These are phyloP conservation scores for Biscogniauxia mediterranea DNA, from an alignment of 2,329 filamentous ascomycete species.

Conservation along the genomic window DNA sequence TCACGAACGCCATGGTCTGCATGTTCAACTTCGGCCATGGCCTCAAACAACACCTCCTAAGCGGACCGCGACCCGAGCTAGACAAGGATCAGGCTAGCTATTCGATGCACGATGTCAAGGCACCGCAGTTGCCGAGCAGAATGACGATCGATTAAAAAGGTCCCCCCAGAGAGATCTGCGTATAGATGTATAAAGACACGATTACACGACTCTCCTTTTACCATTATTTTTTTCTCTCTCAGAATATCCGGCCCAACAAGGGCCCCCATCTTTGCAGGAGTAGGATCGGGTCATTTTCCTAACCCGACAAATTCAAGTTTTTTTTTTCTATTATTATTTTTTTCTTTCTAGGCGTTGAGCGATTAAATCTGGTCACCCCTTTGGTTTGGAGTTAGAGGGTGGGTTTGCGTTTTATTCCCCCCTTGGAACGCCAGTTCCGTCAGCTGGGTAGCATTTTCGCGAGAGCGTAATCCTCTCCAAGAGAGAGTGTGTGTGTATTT, in stretches of 20 bases:
- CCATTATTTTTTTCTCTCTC: conserved; percentile 14
- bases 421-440: background rate
- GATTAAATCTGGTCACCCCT: conserved; percentile 2
- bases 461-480: background rate
- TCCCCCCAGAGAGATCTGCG: conserved; percentile 5
- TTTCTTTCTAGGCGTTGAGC: background rate
- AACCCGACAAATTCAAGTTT: conserved; percentile 8
- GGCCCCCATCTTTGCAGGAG: conserved; percentile 4
- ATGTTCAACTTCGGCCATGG: conserved; percentile 88
- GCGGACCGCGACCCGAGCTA: conserved; percentile 43
- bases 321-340: conserved; percentile 3
- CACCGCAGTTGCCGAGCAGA: conserved; percentile 47
- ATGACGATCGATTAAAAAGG: conserved; percentile 59
- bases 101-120: conserved; percentile 60
- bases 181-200: conserved; percentile 33
- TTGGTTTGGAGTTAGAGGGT: conserved; percentile 1
- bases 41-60: conserved; percentile 79
- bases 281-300: conserved; percentile 5
- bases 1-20: conserved; percentile 82
- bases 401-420: background rate
- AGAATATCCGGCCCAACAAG: conserved; percentile 27
- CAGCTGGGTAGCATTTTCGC: background rate
- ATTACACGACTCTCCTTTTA: conserved; percentile 29
- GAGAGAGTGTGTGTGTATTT: background rate
- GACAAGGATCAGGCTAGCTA: conserved; percentile 55